These are phyloP conservation scores for Phytophthora capsici DNA, from an alignment of 352 stramenopile genomes.

Conservation along the genomic window DNA sequence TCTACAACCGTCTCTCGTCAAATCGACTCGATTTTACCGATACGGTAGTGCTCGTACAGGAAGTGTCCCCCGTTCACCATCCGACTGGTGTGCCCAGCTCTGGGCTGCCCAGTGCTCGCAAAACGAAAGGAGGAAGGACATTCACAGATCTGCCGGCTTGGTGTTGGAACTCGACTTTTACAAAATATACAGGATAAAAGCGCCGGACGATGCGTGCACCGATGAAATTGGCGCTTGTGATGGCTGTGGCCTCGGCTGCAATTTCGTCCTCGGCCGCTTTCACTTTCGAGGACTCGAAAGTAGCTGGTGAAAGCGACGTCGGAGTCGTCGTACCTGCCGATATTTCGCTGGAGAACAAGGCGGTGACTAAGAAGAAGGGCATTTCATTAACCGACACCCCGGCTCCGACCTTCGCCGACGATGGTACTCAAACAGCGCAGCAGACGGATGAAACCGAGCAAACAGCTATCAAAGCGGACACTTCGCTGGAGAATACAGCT, in stretches of 20 bases:
- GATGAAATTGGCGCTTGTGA: slow-evolving; percentile 37
- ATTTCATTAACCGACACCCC: slow-evolving; percentile 8
- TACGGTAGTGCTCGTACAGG: slow-evolving; percentile 16
- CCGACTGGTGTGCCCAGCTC: slow-evolving; percentile 30
- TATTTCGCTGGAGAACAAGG: slow-evolving; percentile 20
- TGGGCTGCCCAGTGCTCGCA: slow-evolving; percentile 3
- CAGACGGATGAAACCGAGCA: slow-evolving; percentile 8
- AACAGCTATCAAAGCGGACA: slow-evolving; percentile 16
- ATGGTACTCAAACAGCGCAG: slow-evolving; percentile 5
- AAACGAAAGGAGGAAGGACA: background rate
- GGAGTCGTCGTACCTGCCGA: slow-evolving; percentile 33
- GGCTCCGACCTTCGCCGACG: slow-evolving; percentile 22
- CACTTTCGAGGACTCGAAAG: slow-evolving; percentile 33
- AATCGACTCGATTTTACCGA: slow-evolving; percentile 12
- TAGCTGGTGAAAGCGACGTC: slow-evolving; percentile 30
- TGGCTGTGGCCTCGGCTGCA: slow-evolving; percentile 32
- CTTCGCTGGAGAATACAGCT: slow-evolving; percentile 8
- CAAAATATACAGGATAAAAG: background rate
- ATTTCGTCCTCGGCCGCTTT: slow-evolving; percentile 21
- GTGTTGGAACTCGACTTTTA: slow-evolving; percentile 29
- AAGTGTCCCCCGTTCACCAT: slow-evolving; percentile 33
- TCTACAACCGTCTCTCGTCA: slow-evolving; percentile 25
- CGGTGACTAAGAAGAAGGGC: slow-evolving; percentile 28
- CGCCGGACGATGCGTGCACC: slow-evolving; percentile 12
- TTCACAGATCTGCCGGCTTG: slow-evolving; percentile 31